Percentiles rank a stretch among this genome's conserved stretches.
Conservation (phyloP, 805 yeast genomes). For the Hanseniaspora singularis region DNA sequence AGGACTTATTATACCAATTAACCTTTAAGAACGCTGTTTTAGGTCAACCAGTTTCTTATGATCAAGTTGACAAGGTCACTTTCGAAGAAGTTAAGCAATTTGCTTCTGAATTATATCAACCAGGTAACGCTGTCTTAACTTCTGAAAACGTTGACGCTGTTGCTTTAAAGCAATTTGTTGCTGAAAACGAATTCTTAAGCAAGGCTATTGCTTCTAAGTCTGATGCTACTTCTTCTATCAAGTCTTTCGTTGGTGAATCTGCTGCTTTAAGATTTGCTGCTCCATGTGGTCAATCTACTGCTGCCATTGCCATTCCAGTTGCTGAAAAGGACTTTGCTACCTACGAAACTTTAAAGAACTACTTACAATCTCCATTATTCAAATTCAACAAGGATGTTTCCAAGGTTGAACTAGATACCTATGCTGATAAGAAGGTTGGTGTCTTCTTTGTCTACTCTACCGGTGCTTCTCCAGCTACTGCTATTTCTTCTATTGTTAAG, state of each 20-base stretch:
- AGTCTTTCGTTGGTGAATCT: constrained; percentile 45
- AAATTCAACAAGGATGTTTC: constrained; percentile 43
- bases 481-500: constrained; percentile 49
- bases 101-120: constrained; percentile 56
- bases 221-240: constrained; percentile 39
- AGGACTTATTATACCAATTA: constrained; percentile 65
- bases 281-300: constrained; percentile 48
- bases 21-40: constrained; percentile 71
- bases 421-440: constrained; percentile 53
- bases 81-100: constrained; percentile 54
- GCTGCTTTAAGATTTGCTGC: constrained; percentile 49
- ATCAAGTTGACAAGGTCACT: constrained; percentile 47
- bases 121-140: constrained; percentile 56
- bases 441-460: constrained; percentile 61
- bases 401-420: constrained; percentile 43
- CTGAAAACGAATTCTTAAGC: constrained; percentile 35
- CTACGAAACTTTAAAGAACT: constrained; percentile 59
- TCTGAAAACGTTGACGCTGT: constrained; percentile 63
- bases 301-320: constrained; percentile 73
- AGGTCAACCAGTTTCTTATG: constrained; percentile 70
- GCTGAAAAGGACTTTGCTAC: constrained; percentile 49
- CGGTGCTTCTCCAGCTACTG: constrained; percentile 46
- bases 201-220: constrained; percentile 46
- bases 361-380: constrained; percentile 48
- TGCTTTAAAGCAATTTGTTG: constrained; percentile 57